phyloP scores from a whole-genome alignment of 2,329 filamentous ascomycete species.

The Thelonectria discophora region DNA sequence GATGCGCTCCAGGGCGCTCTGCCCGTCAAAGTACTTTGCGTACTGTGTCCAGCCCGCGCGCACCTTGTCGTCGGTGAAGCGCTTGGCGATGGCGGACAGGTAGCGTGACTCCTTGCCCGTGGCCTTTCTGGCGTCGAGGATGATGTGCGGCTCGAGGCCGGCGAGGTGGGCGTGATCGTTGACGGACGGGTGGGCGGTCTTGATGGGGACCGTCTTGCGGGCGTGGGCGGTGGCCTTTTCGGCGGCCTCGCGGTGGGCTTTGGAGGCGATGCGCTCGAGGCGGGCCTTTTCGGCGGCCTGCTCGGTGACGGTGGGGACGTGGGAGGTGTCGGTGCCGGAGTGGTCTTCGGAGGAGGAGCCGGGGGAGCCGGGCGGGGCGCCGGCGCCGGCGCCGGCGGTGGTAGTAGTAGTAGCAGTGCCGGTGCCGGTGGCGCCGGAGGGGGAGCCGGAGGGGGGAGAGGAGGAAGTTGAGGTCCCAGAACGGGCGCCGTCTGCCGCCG shows the following conservation, averaged over 20 bases:
- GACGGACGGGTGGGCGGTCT: constrained; percentile 63
- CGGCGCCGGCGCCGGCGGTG: constrained; percentile 31
- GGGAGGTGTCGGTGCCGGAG: constrained; percentile 33
- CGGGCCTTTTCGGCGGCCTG: constrained; percentile 69
- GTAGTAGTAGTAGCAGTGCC: too few relatives aligned
- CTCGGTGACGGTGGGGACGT: constrained; percentile 57
- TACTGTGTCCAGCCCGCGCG: constrained; percentile 76
- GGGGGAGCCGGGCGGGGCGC: constrained; percentile 37
- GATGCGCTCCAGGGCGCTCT: constrained; percentile 85
- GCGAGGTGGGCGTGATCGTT: constrained; percentile 67
- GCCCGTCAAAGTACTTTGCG: constrained; percentile 88
- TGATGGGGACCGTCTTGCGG: constrained; percentile 57
- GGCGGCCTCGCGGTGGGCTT: constrained; percentile 62
- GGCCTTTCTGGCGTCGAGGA: constrained; percentile 81
- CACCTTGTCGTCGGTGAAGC: constrained; percentile 65
- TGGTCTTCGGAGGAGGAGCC: constrained; percentile 40
- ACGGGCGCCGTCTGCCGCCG: constrained; percentile 32
- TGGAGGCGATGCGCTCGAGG: constrained; percentile 65
- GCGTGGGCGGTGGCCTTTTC: constrained; percentile 66
- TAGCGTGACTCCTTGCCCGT: constrained; percentile 81
- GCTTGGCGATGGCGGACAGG: constrained; percentile 65
- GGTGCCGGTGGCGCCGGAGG: constrained; percentile 37
- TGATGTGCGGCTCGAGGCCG: constrained; percentile 69
- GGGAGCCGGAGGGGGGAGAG: constrained; percentile 39
- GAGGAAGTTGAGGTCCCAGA: constrained; percentile 33